A percentile compares a stretch with the other conserved stretches of the same genome.
Evolutionary conservation across 164 flowering plant species (phyloP).

Genomic region (Vitis labrusca): DNA sequence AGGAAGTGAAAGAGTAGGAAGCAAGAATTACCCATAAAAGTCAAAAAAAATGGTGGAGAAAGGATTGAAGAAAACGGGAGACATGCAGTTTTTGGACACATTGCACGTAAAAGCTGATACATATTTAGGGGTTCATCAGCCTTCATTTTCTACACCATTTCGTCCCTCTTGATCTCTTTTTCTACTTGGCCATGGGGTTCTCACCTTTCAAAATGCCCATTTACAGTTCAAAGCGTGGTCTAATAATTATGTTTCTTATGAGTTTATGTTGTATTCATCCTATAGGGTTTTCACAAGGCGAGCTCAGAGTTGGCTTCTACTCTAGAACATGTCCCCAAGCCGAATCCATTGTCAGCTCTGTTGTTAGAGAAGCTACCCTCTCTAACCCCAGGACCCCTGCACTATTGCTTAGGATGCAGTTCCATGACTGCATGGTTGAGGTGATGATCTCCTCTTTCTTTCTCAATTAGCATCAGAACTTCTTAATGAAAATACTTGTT

Average conservation of each 20-base stretch:
- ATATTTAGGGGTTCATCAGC: neutral
- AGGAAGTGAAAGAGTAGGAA: too few relatives aligned
- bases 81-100: slow-evolving; percentile 2
- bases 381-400: slow-evolving; percentile 14
- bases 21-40: neutral
- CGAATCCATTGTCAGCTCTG: slow-evolving; percentile 15
- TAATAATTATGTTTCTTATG: neutral
- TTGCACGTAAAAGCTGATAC: neutral
- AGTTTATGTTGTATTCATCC: neutral
- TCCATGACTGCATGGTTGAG: slow-evolving; percentile 33
- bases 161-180: neutral
- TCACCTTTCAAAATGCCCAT: neutral
- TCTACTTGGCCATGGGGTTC: neutral
- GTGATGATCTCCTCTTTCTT: slow-evolving; percentile 2
- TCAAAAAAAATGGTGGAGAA: neutral
- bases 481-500: neutral
- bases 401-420: slow-evolving; percentile 20
- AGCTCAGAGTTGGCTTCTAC: slow-evolving; percentile 26
- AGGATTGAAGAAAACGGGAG: neutral
- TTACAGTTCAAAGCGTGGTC: neutral
- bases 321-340: slow-evolving; percentile 19
- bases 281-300: neutral
- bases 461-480: neutral
- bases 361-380: slow-evolving; percentile 7
- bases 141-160: neutral